phyloP scores from a whole-genome alignment of 352 stramenopile species.

The Globisporangium solare region DNA sequence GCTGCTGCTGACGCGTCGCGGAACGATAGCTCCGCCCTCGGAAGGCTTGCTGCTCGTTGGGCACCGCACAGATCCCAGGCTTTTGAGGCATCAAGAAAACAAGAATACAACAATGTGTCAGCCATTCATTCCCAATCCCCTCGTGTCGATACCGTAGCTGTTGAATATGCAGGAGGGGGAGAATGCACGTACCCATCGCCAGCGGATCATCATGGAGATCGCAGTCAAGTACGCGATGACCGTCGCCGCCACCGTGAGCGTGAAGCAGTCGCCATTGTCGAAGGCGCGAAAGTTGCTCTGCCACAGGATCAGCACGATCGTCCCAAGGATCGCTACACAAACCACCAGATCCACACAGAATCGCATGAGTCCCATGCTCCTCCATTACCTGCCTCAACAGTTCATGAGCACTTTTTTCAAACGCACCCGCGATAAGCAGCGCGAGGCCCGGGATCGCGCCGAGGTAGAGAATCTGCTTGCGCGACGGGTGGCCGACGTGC shows the following conservation, averaged over 20 bases:
- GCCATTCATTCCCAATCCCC: background rate
- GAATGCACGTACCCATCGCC: conserved; percentile 53
- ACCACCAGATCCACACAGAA: background rate
- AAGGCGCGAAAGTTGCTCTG: conserved; percentile 44
- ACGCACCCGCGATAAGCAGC: conserved; percentile 41
- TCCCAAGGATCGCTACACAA: conserved; percentile 38
- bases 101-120: background rate
- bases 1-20: background rate
- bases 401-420: background rate
- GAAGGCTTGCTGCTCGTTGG: conserved; percentile 61
- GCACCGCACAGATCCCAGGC: conserved; percentile 71
- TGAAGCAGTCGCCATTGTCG: conserved; percentile 76
- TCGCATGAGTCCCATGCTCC: background rate
- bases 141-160: background rate
- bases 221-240: conserved; percentile 59
- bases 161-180: background rate
- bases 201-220: conserved; percentile 73
- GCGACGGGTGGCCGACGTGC: conserved; percentile 58
- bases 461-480: conserved; percentile 52
- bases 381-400: no score
- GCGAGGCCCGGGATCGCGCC: conserved; percentile 47
- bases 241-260: conserved; percentile 53
- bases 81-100: conserved; percentile 15
- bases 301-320: conserved; percentile 47
- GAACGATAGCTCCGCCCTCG: conserved; percentile 13